Base-by-base conservation (phyloP, 305 asterid genomes). In the Rubia peregrina region DNA sequence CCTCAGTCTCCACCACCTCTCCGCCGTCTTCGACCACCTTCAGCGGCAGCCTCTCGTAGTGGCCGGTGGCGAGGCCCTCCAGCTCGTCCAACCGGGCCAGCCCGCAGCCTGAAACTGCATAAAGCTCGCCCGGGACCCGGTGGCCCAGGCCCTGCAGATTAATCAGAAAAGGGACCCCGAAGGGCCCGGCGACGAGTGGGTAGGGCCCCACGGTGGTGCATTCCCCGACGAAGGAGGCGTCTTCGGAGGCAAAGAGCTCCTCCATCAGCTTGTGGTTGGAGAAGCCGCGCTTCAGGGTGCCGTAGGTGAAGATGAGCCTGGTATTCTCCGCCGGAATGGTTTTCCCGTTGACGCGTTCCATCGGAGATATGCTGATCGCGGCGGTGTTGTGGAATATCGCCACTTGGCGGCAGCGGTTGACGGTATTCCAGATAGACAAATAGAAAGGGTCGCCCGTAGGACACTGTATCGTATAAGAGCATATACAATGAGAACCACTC, bases 171-270 rank as follows among this genome's bases (percentile, higher is more conserved):
- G 96, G 95, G 70, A 87, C 76, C 16, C 91, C 90, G 88, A 83
- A 72, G 70, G 96, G 91, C 10, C 97, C 97, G 79, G 82, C 68
- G 19, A 83, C 95, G 21, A 91, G 85, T 4, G 97, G 96, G 76
- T 78, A 86, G 7, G 82, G 7, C 7, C 70, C 73, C 21, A 74
- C 72, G 67, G 97, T 91, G 14, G 81, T 78, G 89, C 38, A 77
- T 9, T 78, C 67, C 53, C 89, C 86, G 70, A 81, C 4, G 65
- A 75, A 86, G 63, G 83, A 19, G 62, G 88, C 89, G 80, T 83
- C 78, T 70, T 75, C 71, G 0, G 77, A 67, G 67, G 72, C 3
- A 49, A 78, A 71, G 2, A 88, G 78, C 2, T 80, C 75, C 22
- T 80, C 78, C 72, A 87, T 76, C 9, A 89, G 78, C 17, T 24